Base-by-base conservation (phyloP, 108 stramenopile species). In the Parietichytrium sp. region DNA sequence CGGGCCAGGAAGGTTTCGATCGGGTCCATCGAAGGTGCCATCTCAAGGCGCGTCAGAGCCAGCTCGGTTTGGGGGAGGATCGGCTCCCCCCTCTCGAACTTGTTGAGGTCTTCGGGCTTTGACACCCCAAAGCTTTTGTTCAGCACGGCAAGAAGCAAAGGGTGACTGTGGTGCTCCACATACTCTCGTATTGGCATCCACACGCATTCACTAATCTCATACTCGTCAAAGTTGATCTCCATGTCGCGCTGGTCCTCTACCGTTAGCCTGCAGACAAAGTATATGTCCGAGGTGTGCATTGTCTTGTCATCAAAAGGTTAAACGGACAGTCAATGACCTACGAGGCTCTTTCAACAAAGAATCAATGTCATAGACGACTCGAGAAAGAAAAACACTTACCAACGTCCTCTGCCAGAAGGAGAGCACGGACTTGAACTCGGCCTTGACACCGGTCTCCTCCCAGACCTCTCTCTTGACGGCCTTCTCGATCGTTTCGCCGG, bases 401-500 rank as follows among this genome's bases (percentile, higher is more conserved):
- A 72, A n/a, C 20, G 61, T 72, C 10, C 61, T 33, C 42, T 96
- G 95, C 49, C 95, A 90, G 49, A 96, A 91, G 38, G 91, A 87
- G 7, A 96, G 78, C 0, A 96, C 83, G 52, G 86, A 89, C 4
- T 81, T 79, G 79, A 92, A 94, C 0, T 78, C 82, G 29, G 89
- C 85, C 16, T 51, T 52, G 47, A 96, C 90, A 10, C 95, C 95
- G 8, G 95, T 96, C 80, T 96, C 95, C 85, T 96, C 95, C 80
- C 85, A 77, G 2, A 94, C 94, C 85, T 96, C 95, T 23, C 95
- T 84, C 47, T 85, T 55, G 4, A 89, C 94, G 2, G 93, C 94
- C 7, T 88, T 87, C 52, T 88, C 86, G 29, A 96, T 83, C n/a
- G 85, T 54, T 84, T 96, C 95, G 4, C 93, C 94, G 48, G 92